Evolutionary conservation across 2,329 filamentous ascomycete species (phyloP).

Genomic region (Lachnum nothofagi): DNA sequence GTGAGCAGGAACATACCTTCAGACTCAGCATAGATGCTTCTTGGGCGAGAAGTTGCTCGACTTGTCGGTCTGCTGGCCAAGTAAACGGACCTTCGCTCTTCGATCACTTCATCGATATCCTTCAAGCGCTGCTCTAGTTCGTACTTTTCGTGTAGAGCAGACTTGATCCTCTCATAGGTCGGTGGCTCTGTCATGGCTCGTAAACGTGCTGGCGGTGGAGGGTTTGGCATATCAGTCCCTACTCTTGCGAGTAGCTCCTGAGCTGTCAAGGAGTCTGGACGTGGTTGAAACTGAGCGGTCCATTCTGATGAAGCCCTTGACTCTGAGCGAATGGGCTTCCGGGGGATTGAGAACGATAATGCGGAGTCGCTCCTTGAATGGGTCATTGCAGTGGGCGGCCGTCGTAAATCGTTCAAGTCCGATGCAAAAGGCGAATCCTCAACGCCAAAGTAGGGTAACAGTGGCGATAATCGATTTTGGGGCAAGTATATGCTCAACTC

Average conservation of each 20-base stretch:
- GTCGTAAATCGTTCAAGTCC: constrained; percentile 13
- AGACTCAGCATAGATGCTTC: constrained; percentile 26
- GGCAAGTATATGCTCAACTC: constrained; percentile 51
- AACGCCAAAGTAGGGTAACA: constrained; percentile 47
- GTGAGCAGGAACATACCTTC: constrained; percentile 17
- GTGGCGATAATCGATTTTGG: constrained; percentile 48
- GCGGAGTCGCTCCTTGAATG: constrained; percentile 29
- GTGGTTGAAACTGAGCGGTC: constrained; percentile 19
- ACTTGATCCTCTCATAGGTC: constrained; percentile 30
- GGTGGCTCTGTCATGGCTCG: constrained; percentile 29
- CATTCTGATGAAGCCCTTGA: constrained; percentile 25
- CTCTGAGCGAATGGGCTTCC: constrained; percentile 30
- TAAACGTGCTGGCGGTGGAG: constrained; percentile 25
- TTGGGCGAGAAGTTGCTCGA: constrained; percentile 21
- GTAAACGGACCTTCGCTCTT: constrained; percentile 56
- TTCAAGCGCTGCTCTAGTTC: constrained; percentile 55
- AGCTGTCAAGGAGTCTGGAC: constrained; percentile 23
- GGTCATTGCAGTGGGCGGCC: constrained; percentile 16
- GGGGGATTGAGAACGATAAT: constrained; percentile 27
- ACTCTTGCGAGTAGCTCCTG: constrained; percentile 25
- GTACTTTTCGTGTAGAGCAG: constrained; percentile 35
- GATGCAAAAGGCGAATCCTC: constrained; percentile 17
- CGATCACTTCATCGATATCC: constrained; percentile 54
- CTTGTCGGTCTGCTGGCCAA: constrained; percentile 31
- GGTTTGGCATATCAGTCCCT: constrained; percentile 22